These are phyloP conservation scores for Spiromastix sp. DNA, from an alignment of 2,329 filamentous ascomycete species.

Conservation along the genomic window DNA sequence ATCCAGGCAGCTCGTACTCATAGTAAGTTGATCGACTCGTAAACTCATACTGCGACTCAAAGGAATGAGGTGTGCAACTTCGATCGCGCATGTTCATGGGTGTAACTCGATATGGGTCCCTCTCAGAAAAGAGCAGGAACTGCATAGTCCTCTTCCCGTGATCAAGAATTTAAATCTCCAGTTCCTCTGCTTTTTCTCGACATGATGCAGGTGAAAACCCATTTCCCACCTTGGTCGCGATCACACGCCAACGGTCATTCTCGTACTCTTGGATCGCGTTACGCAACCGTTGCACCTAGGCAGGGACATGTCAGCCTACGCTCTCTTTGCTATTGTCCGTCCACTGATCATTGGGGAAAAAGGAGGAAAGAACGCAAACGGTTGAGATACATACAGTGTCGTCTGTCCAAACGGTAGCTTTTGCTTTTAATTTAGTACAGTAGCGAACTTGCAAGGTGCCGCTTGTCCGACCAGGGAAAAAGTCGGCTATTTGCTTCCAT, in stretches of 20 bases:
- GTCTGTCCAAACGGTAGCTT: conserved; percentile 86
- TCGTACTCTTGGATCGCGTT: conserved; percentile 33
- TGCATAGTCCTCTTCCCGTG: conserved; percentile 3
- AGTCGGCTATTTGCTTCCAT: conserved; percentile 96
- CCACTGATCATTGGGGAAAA: conserved; percentile 1
- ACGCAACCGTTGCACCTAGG: conserved; percentile 27
- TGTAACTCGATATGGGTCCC: too few relatives aligned
- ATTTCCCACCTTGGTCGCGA: conserved; percentile 80
- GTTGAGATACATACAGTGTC: conserved; percentile 58
- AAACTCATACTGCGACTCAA: conserved; percentile 6
- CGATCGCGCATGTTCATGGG: conserved; percentile 9
- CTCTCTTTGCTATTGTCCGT: not conserved
- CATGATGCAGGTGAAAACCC: conserved; percentile 83
- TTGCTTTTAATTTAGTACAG: conserved; percentile 89
- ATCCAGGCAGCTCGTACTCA: too few relatives aligned
- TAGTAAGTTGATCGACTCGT: too few relatives aligned
- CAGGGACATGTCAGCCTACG: conserved; percentile 7
- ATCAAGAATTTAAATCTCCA: conserved; percentile 27
- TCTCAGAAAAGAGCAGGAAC: too few relatives aligned
- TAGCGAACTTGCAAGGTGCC: conserved; percentile 89
- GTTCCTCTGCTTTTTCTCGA: conserved; percentile 64
- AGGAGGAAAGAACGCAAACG: not conserved
- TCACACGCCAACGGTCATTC: conserved; percentile 78
- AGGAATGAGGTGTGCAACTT: conserved; percentile 8
- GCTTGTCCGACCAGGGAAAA: conserved; percentile 83